Evolutionary conservation across 2,329 filamentous ascomycete genomes (phyloP).

Genomic region (Fusarium sp.): DNA sequence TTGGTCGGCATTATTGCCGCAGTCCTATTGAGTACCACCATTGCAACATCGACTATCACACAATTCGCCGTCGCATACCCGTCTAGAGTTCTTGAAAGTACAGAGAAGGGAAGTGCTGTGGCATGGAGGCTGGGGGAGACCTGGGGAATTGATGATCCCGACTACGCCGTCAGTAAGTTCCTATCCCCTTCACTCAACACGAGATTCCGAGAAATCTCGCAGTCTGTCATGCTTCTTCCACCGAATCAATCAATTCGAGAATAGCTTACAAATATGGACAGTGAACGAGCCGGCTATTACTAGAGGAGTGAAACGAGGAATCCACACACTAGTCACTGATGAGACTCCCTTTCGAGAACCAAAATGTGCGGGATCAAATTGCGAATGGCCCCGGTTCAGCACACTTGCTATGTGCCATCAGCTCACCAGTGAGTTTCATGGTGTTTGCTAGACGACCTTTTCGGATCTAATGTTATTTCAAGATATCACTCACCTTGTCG

Average conservation of each 20-base stretch:
- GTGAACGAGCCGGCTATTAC: conserved; percentile 13
- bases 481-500: conserved; percentile 8
- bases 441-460: too few relatives aligned
- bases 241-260: not conserved
- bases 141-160: not conserved
- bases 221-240: not conserved
- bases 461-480: not conserved
- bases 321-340: conserved; percentile 3
- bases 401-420: conserved; percentile 6
- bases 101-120: conserved; percentile 2
- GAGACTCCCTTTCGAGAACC: not conserved
- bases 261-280: not conserved
- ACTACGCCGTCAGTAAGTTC: conserved; percentile 4
- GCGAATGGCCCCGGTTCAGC: conserved; percentile 8
- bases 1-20: conserved; percentile 9
- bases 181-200: not conserved
- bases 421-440: not conserved
- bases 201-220: not conserved
- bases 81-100: not conserved
- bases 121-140: conserved; percentile 3
- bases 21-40: conserved; percentile 13
- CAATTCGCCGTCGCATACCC: conserved; percentile 13
- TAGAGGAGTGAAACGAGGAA: conserved; percentile 1
- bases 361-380: not conserved
- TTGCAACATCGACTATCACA: conserved; percentile 15